A percentile compares a stretch with the other conserved stretches of the same genome.
These are phyloP conservation scores for Globisporangium nodosum DNA, from an alignment of 352 stramenopile species.

Conservation along the genomic window DNA sequence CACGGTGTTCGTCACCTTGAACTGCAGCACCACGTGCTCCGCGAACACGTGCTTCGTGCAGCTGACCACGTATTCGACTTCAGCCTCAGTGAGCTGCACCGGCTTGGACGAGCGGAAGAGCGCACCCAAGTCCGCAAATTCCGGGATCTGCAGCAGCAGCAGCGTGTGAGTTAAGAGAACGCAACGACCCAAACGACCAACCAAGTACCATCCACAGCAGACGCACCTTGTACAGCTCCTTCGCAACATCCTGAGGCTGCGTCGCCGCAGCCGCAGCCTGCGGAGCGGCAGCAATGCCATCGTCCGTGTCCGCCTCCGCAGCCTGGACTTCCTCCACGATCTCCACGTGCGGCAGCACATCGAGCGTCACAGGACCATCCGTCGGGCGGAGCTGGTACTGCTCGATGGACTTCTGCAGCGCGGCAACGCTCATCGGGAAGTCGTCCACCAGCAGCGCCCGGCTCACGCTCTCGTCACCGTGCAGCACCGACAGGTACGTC, in stretches of 20 bases:
- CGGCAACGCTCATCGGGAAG: conserved; percentile 66
- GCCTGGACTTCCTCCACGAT: conserved; percentile 41
- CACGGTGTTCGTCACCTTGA: conserved; percentile 98
- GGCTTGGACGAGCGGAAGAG: conserved; percentile 92
- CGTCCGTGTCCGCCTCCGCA: conserved; percentile 25
- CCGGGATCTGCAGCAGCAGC: conserved; percentile 72
- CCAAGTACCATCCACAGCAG: neutral
- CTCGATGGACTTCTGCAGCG: conserved; percentile 84
- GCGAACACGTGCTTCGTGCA: conserved; percentile 97
- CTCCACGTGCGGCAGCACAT: conserved; percentile 80
- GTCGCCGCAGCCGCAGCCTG: conserved; percentile 23
- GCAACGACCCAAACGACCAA: conserved; percentile 1
- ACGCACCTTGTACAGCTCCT: conserved; percentile 91
- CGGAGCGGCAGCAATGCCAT: conserved; percentile 21
- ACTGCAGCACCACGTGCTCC: conserved; percentile 96
- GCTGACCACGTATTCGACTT: conserved; percentile 97
- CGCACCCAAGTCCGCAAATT: conserved; percentile 91
- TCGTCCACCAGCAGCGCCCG: conserved; percentile 61
- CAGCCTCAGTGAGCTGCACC: conserved; percentile 93
- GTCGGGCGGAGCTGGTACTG: conserved; percentile 78
- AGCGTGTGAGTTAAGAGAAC: neutral
- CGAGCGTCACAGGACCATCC: conserved; percentile 76
- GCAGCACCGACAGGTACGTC: conserved; percentile 80
- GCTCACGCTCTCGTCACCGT: conserved; percentile 49
- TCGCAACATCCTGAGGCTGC: conserved; percentile 73